Evolutionary conservation across 2,329 filamentous ascomycete genomes (phyloP).

Genomic region (Lachnellula suecica): DNA sequence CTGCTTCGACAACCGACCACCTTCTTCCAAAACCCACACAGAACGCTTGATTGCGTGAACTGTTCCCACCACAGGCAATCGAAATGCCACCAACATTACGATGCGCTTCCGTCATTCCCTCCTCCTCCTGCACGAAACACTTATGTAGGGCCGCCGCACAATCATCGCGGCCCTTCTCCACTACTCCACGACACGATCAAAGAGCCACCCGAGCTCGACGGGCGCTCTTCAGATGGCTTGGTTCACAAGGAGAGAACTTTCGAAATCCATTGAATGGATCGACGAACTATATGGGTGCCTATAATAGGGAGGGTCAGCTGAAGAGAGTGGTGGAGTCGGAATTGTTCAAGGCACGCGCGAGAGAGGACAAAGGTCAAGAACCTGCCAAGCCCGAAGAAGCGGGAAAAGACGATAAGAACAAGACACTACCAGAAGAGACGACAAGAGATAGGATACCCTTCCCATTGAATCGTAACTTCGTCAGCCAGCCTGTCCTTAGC

Average conservation of each 20-base stretch:
- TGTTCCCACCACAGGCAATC: constrained; percentile 11
- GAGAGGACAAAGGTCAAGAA: background rate
- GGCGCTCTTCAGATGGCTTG: constrained; percentile 31
- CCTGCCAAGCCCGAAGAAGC: background rate
- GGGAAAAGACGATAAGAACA: background rate
- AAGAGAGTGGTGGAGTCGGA: constrained; percentile 22
- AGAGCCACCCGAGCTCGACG: constrained; percentile 29
- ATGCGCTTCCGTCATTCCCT: constrained; percentile 22
- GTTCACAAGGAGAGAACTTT: constrained; percentile 25
- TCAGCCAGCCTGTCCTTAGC: constrained; percentile 61
- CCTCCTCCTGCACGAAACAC: constrained; percentile 22
- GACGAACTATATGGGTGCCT: constrained; percentile 34
- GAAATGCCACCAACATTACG: constrained; percentile 31
- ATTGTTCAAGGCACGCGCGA: background rate
- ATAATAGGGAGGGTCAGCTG: constrained; percentile 27
- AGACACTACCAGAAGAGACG: constrained; percentile 19
- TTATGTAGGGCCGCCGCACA: constrained; percentile 18
- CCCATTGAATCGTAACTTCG: constrained; percentile 59
- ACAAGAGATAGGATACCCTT: constrained; percentile 47
- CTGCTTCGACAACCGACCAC: background rate
- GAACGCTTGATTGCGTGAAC: constrained; percentile 14
- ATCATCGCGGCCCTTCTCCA: constrained; percentile 32
- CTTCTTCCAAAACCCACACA: constrained; percentile 5
- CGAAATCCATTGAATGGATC: constrained; percentile 26
- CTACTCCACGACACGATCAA: constrained; percentile 24